Base-by-base conservation (phyloP, 148 eudicot genomes). In the Rhododendron ferrugineum region DNA sequence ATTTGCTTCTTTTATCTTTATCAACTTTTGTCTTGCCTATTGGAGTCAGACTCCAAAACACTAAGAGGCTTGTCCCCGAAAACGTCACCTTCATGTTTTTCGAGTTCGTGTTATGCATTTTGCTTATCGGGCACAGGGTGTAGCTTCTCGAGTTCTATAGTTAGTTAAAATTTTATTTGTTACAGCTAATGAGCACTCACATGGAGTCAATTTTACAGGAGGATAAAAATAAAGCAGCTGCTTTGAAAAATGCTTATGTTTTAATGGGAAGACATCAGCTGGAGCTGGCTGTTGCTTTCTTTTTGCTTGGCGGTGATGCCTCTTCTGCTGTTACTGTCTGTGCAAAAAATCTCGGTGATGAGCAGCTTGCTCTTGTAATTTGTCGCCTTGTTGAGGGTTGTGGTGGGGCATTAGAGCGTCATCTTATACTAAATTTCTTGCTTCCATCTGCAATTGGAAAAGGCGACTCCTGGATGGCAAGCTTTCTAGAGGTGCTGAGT, bases 171-270 rank as follows among this genome's bases (percentile, higher is more conserved):
- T 44, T 82, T 82, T 62, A 4, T 42, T 26, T 46, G 37, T 44
- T 66, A 34, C 46, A 16, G 68, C 83, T 7, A 62, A 62, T 5
- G 47, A 83, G 44, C 44, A 49, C 62, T 72, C 79, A 49, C 66
- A 18, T 77, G 80, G 36, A 50, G 52, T 26, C 52, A 79, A 60
- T 62, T 42, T 83, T 86, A 36, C 89, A 97, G 99, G 99, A 97
- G 86, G 98, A 97, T 74, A 94, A 92, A 89, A 90, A 97, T 86
- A 95, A 92, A 88, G 98, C 99, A 82, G 99, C 99, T 90, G 98
- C 99, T 88, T 84, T 93, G 78, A 97, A 97, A 92, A 97, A 97
- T 90, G 99, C 99, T 72, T 97, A 93, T 89, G 99, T 97, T 78
- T 87, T 97, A 89, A 91, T 97, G 98, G 98, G 99, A 78, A 93